These are phyloP conservation scores for Albatrellus ellisii DNA, from an alignment of 768 basidiomycete genomes.

Conservation along the genomic window DNA sequence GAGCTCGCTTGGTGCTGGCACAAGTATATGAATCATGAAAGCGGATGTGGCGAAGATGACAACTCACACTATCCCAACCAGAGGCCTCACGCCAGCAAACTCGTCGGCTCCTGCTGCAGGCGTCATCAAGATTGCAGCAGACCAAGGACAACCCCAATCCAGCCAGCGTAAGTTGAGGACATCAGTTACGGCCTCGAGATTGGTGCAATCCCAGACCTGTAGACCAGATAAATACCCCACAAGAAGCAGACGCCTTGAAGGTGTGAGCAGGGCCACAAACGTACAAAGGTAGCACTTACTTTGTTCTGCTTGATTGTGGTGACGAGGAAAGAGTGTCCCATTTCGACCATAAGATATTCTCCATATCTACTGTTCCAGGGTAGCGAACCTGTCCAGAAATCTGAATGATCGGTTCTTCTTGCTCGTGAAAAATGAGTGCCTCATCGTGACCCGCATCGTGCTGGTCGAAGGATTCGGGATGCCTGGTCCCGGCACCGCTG, in stretches of 20 bases:
- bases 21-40: neutral
- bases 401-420: constrained; percentile 5
- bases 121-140: constrained; percentile 30
- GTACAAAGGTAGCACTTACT: neutral
- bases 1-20: constrained; percentile 13
- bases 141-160: constrained; percentile 23
- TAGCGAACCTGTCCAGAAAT: constrained; percentile 14
- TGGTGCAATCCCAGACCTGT: constrained; percentile 51
- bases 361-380: constrained; percentile 19
- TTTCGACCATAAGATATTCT: constrained; percentile 29
- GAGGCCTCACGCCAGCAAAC: constrained; percentile 20
- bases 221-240: constrained; percentile 39
- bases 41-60: constrained; percentile 1
- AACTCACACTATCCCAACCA: constrained; percentile 25
- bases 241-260: constrained; percentile 31
- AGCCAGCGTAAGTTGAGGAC: constrained; percentile 34
- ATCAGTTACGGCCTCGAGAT: constrained; percentile 36
- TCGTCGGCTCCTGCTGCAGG: constrained; percentile 18
- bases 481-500: no score
- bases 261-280: constrained; percentile 3
- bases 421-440: constrained; percentile 13
- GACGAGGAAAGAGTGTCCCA: constrained; percentile 27
- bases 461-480: no score
- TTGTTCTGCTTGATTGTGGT: no score
- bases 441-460: constrained; percentile 15